These are phyloP conservation scores for Melaleuca quinquenervia DNA, from an alignment of 345 rosid genomes.

Conservation along the genomic window DNA sequence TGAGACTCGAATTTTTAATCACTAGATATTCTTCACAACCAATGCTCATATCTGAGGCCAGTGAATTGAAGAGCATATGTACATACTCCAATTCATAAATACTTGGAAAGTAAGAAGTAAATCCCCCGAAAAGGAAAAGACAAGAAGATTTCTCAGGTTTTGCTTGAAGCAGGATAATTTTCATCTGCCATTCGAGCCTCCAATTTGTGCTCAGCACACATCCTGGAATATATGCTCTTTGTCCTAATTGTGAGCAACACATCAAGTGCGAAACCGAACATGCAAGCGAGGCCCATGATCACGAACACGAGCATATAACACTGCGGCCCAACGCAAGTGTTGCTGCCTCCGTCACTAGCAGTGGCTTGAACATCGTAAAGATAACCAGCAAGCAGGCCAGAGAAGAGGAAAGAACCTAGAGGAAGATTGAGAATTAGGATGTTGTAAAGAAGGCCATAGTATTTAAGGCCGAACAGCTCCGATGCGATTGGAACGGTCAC, in stretches of 20 bases:
- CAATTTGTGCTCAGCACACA: constrained; percentile 1
- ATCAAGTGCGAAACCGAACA: constrained; percentile 36
- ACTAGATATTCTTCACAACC: too few species aligned
- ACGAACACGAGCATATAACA: constrained; percentile 32
- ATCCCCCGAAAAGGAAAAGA: background rate
- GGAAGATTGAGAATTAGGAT: constrained; percentile 39
- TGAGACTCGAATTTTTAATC: too few species aligned
- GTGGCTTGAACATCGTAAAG: constrained; percentile 46
- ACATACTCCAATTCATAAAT: too few species aligned
- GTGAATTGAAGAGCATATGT: too few species aligned
- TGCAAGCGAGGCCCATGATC: constrained; percentile 33
- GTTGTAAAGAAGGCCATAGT: constrained; percentile 38
- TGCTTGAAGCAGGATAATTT: background rate
- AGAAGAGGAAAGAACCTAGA: constrained; percentile 47
- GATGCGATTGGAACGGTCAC: constrained; percentile 38
- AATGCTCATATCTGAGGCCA: too few species aligned
- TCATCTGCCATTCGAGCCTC: background rate
- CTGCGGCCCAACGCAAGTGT: constrained; percentile 36
- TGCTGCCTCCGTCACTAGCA: constrained; percentile 20
- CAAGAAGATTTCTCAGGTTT: background rate
- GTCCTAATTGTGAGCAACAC: constrained; percentile 26
- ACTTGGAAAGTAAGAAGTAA: too few species aligned
- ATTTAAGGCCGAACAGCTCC: constrained; percentile 48
- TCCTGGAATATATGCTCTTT: constrained; percentile 20
- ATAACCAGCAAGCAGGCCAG: constrained; percentile 52